These are phyloP conservation scores for Entamoeba moshkovskii DNA, from an alignment of 208 protist species.

Conservation along the genomic window DNA sequence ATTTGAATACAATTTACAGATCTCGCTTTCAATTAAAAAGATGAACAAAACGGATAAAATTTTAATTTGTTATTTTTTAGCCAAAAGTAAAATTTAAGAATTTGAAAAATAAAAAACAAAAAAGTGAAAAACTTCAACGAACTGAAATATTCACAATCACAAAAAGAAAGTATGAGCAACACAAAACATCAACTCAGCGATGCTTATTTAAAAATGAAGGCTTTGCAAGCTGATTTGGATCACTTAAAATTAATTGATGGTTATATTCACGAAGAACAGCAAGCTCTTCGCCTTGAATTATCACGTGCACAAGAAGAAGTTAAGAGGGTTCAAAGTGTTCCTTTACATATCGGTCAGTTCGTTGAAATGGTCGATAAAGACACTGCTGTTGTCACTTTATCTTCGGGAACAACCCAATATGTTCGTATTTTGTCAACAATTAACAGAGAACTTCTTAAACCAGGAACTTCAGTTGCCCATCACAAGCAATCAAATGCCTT, in stretches of 20 bases:
- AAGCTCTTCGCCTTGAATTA: conserved; percentile 66
- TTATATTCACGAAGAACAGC: conserved; percentile 68
- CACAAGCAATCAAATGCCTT: conserved; percentile 90
- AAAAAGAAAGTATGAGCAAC: no score
- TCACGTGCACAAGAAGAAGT: conserved; percentile 67
- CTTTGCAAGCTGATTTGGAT: conserved; percentile 44
- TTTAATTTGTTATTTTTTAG: no score
- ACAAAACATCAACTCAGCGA: not conserved
- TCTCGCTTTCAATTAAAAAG: not conserved
- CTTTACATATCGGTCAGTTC: conserved; percentile 95
- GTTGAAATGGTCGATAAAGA: conserved; percentile 92
- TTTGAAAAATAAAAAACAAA: not conserved
- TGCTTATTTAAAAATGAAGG: not conserved
- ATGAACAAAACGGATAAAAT: not conserved
- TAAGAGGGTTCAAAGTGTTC: conserved; percentile 54
- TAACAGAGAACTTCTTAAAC: conserved; percentile 77
- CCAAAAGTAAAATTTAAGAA: not conserved
- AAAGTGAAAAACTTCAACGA: not conserved
- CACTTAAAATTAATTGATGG: conserved; percentile 66
- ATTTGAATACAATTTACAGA: not conserved
- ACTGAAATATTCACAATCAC: not conserved
- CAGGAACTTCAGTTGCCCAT: conserved; percentile 89
- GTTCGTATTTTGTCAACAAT: conserved; percentile 48
- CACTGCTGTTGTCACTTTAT: conserved; percentile 64
- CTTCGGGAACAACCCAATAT: not conserved